phyloP scores from a whole-genome alignment of 129 eudicot species.

The Ambrosia artemisiifolia region DNA sequence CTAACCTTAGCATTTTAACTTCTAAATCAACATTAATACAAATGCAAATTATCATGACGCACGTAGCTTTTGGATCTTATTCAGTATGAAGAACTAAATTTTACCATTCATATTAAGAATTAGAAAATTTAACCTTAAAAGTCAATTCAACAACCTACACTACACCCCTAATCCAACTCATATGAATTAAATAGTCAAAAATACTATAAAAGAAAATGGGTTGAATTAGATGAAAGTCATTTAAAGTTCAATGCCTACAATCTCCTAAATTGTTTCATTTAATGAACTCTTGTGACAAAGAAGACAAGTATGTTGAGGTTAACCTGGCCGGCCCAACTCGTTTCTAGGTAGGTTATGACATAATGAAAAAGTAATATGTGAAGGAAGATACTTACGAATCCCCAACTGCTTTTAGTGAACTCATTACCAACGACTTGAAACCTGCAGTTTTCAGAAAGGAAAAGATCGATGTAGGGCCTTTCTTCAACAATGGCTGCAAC shows the following conservation, averaged over 20 bases:
- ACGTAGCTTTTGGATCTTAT: background rate
- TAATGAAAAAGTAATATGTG: background rate
- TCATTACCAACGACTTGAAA: slow-evolving; percentile 69
- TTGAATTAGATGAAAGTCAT: background rate
- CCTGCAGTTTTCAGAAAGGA: slow-evolving; percentile 53
- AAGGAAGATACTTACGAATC: slow-evolving; percentile 68
- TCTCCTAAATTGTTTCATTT: background rate
- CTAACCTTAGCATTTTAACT: background rate
- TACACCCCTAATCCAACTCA: background rate
- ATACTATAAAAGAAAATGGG: background rate
- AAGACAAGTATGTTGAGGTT: background rate
- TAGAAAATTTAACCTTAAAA: background rate
- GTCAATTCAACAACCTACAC: background rate
- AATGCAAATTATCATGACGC: background rate
- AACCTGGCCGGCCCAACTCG: background rate
- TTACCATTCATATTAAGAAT: background rate
- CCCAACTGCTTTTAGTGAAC: slow-evolving; percentile 86
- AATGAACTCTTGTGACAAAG: background rate
- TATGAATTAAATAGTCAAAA: background rate
- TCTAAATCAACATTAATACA: background rate
- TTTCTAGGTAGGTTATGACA: background rate
- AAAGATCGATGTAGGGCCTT: slow-evolving; percentile 69
- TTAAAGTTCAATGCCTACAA: background rate
- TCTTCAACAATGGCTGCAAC: slow-evolving; percentile 90
- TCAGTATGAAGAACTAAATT: background rate